phyloP scores from a whole-genome alignment of 116 monocot species.

The Cymodocea nodosa region DNA sequence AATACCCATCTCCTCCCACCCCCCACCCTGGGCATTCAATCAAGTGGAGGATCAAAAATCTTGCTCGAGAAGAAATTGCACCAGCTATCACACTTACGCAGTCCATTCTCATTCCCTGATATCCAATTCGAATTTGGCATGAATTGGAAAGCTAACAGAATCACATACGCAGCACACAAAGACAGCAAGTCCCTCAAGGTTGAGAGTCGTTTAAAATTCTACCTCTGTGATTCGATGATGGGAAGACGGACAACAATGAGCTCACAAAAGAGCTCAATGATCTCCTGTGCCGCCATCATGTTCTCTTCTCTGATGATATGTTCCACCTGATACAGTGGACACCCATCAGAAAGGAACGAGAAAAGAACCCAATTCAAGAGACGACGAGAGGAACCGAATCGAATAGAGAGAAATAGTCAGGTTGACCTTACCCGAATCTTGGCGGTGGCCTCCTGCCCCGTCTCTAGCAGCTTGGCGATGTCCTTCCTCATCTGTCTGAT shows the following conservation, averaged over 20 bases:
- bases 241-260: constrained; percentile 84
- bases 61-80: too few relatives aligned
- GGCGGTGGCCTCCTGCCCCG: constrained; percentile 90
- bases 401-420: too few relatives aligned
- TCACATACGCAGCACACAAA: background rate
- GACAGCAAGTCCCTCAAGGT: background rate
- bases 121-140: too few relatives aligned
- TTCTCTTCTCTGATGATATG: constrained; percentile 98
- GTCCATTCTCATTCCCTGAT: too few relatives aligned
- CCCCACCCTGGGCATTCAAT: too few relatives aligned
- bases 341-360: background rate
- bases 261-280: constrained; percentile 89
- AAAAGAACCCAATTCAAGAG: background rate
- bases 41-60: too few relatives aligned
- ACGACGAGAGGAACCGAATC: too few relatives aligned
- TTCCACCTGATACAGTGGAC: constrained; percentile 49
- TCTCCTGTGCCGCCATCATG: constrained; percentile 99
- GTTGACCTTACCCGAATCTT: constrained; percentile 51
- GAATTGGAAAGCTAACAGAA: background rate
- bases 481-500: constrained; percentile 90
- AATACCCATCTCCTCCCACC: too few relatives aligned
- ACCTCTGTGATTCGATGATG: constrained; percentile 93
- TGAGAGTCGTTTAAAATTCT: background rate
- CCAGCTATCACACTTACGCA: too few relatives aligned
- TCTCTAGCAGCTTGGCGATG: constrained; percentile 86